A percentile compares a stretch with the other conserved stretches of the same genome.
Evolutionary conservation across 2,329 filamentous ascomycete genomes (phyloP).

Genomic region (Cladorrhinum sp.): DNA sequence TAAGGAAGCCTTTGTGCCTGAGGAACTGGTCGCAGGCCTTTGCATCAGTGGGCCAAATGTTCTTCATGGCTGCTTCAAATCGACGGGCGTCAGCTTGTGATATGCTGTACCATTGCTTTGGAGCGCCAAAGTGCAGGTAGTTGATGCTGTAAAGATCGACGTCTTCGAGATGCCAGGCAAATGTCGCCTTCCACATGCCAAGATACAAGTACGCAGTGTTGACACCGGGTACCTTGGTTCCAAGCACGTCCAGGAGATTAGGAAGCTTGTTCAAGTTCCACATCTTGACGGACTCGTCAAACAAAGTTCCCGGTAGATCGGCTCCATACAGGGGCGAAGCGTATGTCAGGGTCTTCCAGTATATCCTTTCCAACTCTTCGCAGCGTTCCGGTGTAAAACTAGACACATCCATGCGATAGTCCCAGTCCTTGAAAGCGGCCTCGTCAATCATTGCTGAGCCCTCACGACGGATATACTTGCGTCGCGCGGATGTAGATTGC

Average conservation of each 20-base stretch:
- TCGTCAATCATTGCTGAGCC: constrained; percentile 80
- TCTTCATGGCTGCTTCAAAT: constrained; percentile 94
- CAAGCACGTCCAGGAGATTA: constrained; percentile 89
- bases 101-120: constrained; percentile 99
- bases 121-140: constrained; percentile 97
- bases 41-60: constrained; percentile 88
- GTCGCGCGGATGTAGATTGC: constrained; percentile 78
- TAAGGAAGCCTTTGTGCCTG: constrained; percentile 94
- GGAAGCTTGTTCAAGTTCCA: constrained; percentile 97
- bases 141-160: constrained; percentile 99
- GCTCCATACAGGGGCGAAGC: constrained; percentile 93
- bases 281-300: constrained; percentile 74
- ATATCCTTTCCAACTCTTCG: constrained; percentile 87
- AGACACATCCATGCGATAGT: constrained; percentile 83
- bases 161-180: constrained; percentile 98
- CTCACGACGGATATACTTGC: constrained; percentile 81
- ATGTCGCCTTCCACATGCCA: constrained; percentile 99
- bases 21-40: constrained; percentile 96
- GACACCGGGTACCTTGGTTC: constrained; percentile 93
- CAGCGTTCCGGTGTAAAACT: constrained; percentile 90
- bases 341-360: constrained; percentile 97
- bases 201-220: constrained; percentile 97
- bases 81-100: constrained; percentile 89
- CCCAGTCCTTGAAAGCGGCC: constrained; percentile 83
- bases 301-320: constrained; percentile 92